Base-by-base conservation (phyloP, 2,329 filamentous ascomycete genomes). In the Epichloe amarillans region DNA sequence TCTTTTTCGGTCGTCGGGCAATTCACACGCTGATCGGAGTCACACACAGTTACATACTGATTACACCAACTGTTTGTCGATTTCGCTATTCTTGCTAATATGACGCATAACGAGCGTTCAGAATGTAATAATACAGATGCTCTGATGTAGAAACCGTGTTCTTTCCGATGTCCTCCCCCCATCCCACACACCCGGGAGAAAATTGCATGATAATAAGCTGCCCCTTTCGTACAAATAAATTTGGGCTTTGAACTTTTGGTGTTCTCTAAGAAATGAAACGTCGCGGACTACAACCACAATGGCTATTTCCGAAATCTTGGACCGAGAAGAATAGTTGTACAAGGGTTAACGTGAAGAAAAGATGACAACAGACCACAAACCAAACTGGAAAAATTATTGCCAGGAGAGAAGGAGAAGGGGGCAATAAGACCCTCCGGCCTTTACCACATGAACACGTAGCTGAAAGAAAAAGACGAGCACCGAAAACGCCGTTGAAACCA, bases 251-350 rank as follows among this genome's bases (percentile, higher is more conserved):
- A 11, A 36, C n/a, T 30, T 49, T 41, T 42, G 8, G 10, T 49
- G 40, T 46, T 49, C 8, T 41, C n/a, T 21, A 35, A 44, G 33
- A 47, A 36, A 21, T 35, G 15, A 36, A 51, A 38, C 36, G 23
- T 44, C 21, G 15, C 40, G 33, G 42, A 17, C 35, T 26, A n/a
- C 6, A 30, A 14, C 8, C 33, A 5, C 4, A 19, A 36, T 23
- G 12, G 35, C 26, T 6, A 42, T 11, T 37, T n/a, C 30, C 19
- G 35, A 47, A 46, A 43, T 11, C 1, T n/a, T 35, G 21, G 36
- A 41, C 49, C 50, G 37, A 60, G 58, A 63, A 61, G 52, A 56
- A 54, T 68, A 67, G 51, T 66, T 58, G 57, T 67, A 69, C 67
- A 69, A 49, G 58, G 55, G 52, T 60, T 50, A 50, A 52, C 52